Evolutionary conservation across 768 basidiomycete genomes (phyloP), one percentile per base, ranked within the genome.

Genomic region (Nevesoporus exiguus): DNA sequence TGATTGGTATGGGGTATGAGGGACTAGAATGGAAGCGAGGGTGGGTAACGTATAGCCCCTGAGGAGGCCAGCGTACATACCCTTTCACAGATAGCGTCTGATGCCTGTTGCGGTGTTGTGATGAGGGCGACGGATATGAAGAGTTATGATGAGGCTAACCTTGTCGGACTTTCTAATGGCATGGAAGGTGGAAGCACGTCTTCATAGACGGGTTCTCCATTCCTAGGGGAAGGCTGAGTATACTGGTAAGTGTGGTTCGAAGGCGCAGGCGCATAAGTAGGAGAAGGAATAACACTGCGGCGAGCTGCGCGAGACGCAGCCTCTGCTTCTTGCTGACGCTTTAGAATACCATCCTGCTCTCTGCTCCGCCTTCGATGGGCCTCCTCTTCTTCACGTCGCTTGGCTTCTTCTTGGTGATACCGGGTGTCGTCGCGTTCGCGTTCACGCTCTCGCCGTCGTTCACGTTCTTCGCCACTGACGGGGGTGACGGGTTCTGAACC

Each of bases 121-220:
- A 45, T 70, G 33, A 59, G 66, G 5, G 8, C 14, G 58, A 15
- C 76, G 61, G 30, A 77, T 70, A 57, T 81, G 25, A 67, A 59
- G 40, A 56, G 44, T 75, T 74, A 5, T 69, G 76, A 58, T 79
- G 74, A 42, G 71, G 79, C 82, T 62, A 74, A 80, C 63, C 74
- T 73, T 19, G 75, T 76, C 33, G 86, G 87, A 58, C 77, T 85
- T 68, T 90, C 82, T 14, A 87, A 68, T n/a, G 88, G 85, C 73
- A 87, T 74, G 30, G 74, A 62, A 34, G 69, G 64, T 17, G 77
- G 77, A 22, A 63, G 54, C 7, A 21, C 65, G 15, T 69, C 68
- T 53, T 67, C 66, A 59, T 72, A 67, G 33, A 68, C 29, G n/a
- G 55, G 52, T 52, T 69, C 61, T 49, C 66, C 65, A 15, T 62